phyloP scores from a whole-genome alignment of 352 stramenopile genomes.

The Thraustochytrium sp. region DNA sequence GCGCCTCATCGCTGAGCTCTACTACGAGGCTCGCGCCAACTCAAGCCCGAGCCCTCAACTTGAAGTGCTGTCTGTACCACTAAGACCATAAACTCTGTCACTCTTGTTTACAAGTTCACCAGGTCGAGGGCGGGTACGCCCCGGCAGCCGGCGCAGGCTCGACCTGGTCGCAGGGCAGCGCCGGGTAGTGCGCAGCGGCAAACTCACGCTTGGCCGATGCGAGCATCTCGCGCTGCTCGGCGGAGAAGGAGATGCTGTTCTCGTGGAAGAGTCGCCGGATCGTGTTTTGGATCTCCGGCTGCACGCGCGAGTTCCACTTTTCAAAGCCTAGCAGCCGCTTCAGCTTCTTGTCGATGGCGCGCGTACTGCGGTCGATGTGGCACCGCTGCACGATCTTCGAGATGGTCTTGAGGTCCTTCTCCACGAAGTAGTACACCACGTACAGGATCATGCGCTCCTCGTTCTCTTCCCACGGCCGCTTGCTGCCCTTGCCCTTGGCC shows the following conservation, averaged over 20 bases:
- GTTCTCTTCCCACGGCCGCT: conserved; percentile 19
- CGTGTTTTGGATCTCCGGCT: conserved; percentile 15
- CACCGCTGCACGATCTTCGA: conserved; percentile 18
- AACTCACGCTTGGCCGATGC: conserved; percentile 2
- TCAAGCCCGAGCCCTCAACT: no score
- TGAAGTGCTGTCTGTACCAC: no score
- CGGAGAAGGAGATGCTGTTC: neutral
- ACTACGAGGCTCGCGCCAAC: neutral
- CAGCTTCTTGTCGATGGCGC: conserved; percentile 39
- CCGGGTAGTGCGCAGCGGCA: conserved; percentile 8
- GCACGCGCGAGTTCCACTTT: conserved; percentile 25
- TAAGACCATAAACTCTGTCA: no score
- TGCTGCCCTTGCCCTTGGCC: conserved; percentile 16
- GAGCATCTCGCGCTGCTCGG: conserved; percentile 1
- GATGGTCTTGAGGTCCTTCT: conserved; percentile 41
- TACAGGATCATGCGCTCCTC: conserved; percentile 35
- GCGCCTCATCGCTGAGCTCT: neutral
- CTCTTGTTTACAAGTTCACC: no score
- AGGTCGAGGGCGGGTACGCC: no score
- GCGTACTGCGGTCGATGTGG: neutral
- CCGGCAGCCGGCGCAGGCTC: no score
- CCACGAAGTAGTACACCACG: conserved; percentile 41
- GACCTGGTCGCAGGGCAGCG: neutral
- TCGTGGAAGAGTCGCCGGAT: conserved; percentile 6
- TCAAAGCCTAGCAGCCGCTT: conserved; percentile 33